Evolutionary conservation across 306 rosid genomes (phyloP), one percentile per base, ranked within the genome.

Genomic region (Sindora glabra): DNA sequence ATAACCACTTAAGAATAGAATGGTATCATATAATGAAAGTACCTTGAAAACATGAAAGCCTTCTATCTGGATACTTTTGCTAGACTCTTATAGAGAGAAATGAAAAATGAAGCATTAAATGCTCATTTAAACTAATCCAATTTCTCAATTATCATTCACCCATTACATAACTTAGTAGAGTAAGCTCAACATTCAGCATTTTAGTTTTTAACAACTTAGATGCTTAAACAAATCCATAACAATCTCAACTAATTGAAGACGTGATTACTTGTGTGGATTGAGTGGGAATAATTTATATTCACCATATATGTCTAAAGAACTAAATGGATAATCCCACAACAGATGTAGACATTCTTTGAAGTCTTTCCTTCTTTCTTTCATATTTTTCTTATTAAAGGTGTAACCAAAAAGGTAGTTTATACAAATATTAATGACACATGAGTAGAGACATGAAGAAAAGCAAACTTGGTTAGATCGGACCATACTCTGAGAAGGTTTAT

Each of bases 11-110:
- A 44, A 15, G 18, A 48, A 62, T 16, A 10, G 53, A 49, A 40
- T 59, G n/a, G 37, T 41, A 13, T 17, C 16, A 10, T 42, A 44
- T 50, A 18, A 63, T 15, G 70, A 42, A 11, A n/a, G 48, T 80
- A 92, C 99, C 99, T 92, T 92, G 71, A 89, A 92, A 59, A 92
- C 95, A 66, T 92, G 99, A 65, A 92, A 92, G 65, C 96, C 96
- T 73, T 92, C 99, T 14, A 89, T 72, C 77, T 89, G 99, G 68
- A 92, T 92, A 87, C 89, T 92, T 80, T 92, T 92, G 87, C 99
- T 92, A 21, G 92, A 79, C 61, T 92, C 99, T 96, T 92, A 80
- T 76, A 65, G 67, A 62, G 18, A 40, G 60, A 52, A 80, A 59
- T n/a, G n/a, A n/a, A 8, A 17, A 64, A 55, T 27, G 46, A 37